Conservation (phyloP, 2,329 filamentous ascomycete genomes). For the Pochonia chlamydosporia region DNA sequence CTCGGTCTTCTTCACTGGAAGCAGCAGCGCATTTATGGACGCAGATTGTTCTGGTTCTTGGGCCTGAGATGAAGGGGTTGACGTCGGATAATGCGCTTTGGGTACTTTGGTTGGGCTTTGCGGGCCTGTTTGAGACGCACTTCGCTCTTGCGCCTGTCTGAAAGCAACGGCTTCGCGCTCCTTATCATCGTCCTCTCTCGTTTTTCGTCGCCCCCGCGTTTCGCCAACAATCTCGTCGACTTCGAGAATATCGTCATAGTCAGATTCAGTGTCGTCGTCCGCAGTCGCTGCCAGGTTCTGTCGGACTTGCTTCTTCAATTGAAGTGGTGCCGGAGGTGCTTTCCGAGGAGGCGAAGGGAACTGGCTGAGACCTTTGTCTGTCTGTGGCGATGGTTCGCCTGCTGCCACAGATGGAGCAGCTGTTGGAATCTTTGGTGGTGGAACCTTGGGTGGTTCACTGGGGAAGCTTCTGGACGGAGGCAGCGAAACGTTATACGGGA, state of each 20-base stretch:
- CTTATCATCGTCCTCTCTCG: constrained; percentile 80
- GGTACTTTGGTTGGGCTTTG: background rate
- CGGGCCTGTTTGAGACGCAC: constrained; percentile 56
- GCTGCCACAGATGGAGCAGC: constrained; percentile 32
- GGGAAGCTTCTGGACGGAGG: constrained; percentile 53
- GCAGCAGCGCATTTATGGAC: constrained; percentile 50
- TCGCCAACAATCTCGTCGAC: constrained; percentile 57
- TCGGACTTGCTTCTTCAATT: constrained; percentile 42
- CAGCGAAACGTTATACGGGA: constrained; percentile 45
- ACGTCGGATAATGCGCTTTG: background rate
- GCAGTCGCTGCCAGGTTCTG: constrained; percentile 15
- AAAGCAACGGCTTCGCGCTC: constrained; percentile 64
- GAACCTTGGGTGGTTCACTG: constrained; percentile 44
- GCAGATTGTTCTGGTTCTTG: background rate
- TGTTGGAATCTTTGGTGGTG: constrained; percentile 45
- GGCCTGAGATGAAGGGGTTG: background rate
- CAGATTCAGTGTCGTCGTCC: constrained; percentile 68
- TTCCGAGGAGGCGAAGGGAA: constrained; percentile 67
- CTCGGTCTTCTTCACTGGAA: constrained; percentile 26
- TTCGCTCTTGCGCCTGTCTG: constrained; percentile 64
- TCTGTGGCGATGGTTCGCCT: constrained; percentile 37
- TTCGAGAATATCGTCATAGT: constrained; percentile 75
- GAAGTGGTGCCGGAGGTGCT: constrained; percentile 76
- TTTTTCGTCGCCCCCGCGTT: constrained; percentile 71
- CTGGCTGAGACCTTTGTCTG: constrained; percentile 39